Evolutionary conservation across 2,329 filamentous ascomycete species (phyloP), one percentile per base, ranked within the genome.

Genomic region (Pseudodiploospora longispora): DNA sequence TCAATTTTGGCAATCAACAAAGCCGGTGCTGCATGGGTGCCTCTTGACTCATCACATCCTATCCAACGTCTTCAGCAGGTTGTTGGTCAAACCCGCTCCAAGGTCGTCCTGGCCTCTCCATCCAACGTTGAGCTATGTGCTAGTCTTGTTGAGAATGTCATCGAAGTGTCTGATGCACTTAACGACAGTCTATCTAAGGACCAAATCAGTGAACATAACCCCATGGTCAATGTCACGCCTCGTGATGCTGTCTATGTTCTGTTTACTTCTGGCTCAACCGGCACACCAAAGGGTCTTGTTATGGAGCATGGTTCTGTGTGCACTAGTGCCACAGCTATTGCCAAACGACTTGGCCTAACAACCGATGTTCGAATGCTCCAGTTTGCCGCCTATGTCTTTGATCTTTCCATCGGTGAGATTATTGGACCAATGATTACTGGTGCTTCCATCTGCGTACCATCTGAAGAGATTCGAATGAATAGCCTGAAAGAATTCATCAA

Each of bases 181-280:
- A 36, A 43, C 12, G 30, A 29, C 8, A 12, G 12, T 27, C 39
- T 46, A 10, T 46, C 27, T 7, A 6, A 10, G 2, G 12, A 27
- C n/a, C 1, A 31, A 10, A 10, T 3, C 1, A 39, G 10, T 2
- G 29, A 32, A 28, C 29, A 28, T 12, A 38, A 43, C 28, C 34
- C 30, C 5, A 35, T 32, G 4, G 3, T 34, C 12, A 9, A 39
- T 35, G 40, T 46, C 5, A 35, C 40, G 7, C 32, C 40, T 28
- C 2, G 27, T 10, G 36, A 46, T 5, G 32, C 27, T 10, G 44
- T 46, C 1, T 60, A 62, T 36, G 68, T 73, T 48, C 69, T 76
- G 49, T 79, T 77, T 54, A 78, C 75, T 3, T 77, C 73, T 2
- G 75, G 75, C 12, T 76, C 68, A 19, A 79, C 75, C 0, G 75